phyloP scores from a whole-genome alignment of 306 rosid species.

The Vicia sativa region DNA sequence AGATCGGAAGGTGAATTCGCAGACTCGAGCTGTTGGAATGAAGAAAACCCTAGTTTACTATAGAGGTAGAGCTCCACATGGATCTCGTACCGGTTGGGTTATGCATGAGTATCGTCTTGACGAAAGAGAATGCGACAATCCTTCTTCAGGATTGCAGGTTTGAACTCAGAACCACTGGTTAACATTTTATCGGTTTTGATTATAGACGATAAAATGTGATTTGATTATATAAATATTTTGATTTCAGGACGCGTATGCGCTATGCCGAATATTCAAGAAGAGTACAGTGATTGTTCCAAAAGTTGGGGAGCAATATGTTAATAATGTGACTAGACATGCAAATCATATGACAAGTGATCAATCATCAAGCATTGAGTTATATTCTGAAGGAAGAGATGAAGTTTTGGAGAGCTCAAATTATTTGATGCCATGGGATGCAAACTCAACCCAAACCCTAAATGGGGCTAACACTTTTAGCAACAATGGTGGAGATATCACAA shows the following conservation, averaged over 20 bases:
- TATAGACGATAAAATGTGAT: neutral
- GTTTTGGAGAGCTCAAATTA: constrained; percentile 67
- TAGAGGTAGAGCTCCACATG: constrained; percentile 95
- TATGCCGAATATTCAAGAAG: constrained; percentile 90
- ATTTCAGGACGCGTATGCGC: constrained; percentile 88
- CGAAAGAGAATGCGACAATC: constrained; percentile 73
- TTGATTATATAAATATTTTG: neutral
- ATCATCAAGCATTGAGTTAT: constrained; percentile 73
- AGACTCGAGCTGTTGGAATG: constrained; percentile 73
- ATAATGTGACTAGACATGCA: constrained; percentile 39
- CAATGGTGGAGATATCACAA: constrained; percentile 34
- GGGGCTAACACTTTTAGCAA: constrained; percentile 13
- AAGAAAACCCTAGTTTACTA: constrained; percentile 98
- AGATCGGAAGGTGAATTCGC: constrained; percentile 85
- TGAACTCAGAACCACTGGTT: neutral
- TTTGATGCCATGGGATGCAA: constrained; percentile 49
- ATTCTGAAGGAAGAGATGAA: constrained; percentile 78
- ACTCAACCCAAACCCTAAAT: constrained; percentile 35
- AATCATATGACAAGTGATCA: constrained; percentile 62
- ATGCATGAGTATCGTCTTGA: constrained; percentile 99
- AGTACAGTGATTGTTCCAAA: constrained; percentile 57
- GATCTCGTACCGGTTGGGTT: constrained; percentile 87
- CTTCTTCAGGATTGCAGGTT: constrained; percentile 68
- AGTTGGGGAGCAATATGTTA: constrained; percentile 61
- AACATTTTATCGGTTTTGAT: neutral